phyloP scores from a whole-genome alignment of 2,329 filamentous ascomycete species.

The Colletotrichum falcatum region DNA sequence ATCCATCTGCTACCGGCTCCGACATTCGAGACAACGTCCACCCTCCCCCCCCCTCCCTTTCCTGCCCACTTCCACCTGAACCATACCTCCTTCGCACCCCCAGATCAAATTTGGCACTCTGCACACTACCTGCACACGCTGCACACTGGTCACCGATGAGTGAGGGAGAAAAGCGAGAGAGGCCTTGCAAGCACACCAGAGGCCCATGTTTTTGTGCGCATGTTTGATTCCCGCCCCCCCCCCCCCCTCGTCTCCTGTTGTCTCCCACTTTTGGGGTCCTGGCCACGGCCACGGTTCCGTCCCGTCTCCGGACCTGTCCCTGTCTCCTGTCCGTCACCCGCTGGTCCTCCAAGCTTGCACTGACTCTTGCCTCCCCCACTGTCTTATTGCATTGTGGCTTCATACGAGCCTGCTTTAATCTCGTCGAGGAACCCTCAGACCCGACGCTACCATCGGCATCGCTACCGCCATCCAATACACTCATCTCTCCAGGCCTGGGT shows the following conservation, averaged over 20 bases:
- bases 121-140: neutral
- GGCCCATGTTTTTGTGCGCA: neutral
- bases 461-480: conserved; percentile 11
- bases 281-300: conserved; percentile 24
- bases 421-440: conserved; percentile 36
- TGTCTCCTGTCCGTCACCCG: conserved; percentile 19
- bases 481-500: conserved; percentile 18
- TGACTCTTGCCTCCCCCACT: conserved; percentile 40
- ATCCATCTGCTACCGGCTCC: conserved; percentile 38
- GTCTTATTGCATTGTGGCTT: conserved; percentile 40
- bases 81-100: conserved; percentile 40
- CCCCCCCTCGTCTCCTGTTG: conserved; percentile 4
- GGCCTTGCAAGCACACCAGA: neutral
- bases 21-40: conserved; percentile 39
- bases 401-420: conserved; percentile 38
- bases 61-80: conserved; percentile 39
- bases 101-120: conserved; percentile 37
- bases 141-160: conserved; percentile 2
- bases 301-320: conserved; percentile 20
- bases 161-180: neutral
- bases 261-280: conserved; percentile 15
- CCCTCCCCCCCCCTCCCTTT: conserved; percentile 37
- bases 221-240: neutral
- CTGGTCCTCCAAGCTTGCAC: conserved; percentile 21
- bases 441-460: conserved; percentile 29